Conservation (phyloP, 2,329 filamentous ascomycete genomes). For the Verticillium isaacii region DNA sequence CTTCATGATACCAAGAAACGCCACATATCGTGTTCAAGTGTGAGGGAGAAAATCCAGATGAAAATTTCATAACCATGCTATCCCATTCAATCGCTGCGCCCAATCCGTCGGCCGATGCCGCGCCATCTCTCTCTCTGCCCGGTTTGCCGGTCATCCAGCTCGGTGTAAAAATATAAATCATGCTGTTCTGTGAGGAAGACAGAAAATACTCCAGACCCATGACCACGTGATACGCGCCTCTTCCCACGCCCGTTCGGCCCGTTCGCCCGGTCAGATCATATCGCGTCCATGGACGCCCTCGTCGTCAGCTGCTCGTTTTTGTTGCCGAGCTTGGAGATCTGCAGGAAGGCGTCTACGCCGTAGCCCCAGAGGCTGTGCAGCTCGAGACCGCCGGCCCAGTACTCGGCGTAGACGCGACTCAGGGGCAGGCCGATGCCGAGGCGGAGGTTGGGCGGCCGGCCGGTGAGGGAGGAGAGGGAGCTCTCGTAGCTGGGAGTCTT, state of each 20-base stretch:
- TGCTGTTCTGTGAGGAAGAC: not conserved
- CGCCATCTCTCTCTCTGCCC: not conserved
- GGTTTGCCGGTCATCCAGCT: not conserved
- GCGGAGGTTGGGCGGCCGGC: constrained; percentile 77
- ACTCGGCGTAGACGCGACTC: constrained; percentile 92
- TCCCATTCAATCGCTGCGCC: not conserved
- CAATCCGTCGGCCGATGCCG: not conserved
- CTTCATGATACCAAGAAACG: constrained; percentile 41
- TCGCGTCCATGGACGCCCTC: constrained; percentile 71
- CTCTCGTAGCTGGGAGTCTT: constrained; percentile 42
- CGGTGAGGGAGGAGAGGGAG: constrained; percentile 76
- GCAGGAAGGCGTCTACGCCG: constrained; percentile 90
- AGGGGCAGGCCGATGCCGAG: constrained; percentile 92
- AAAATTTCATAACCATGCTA: not conserved
- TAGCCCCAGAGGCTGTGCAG: constrained; percentile 93
- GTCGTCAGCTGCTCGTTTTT: constrained; percentile 93
- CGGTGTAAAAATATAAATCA: not conserved
- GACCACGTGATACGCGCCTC: not conserved
- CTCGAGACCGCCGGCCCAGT: constrained; percentile 92
- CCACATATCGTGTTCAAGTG: not conserved
- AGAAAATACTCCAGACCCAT: constrained; percentile 2
- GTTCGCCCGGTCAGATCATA: constrained; percentile 34
- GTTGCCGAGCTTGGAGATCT: constrained; percentile 94
- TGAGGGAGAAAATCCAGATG: too few relatives aligned
- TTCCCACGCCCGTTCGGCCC: not conserved